A percentile compares a stretch with the other conserved stretches of the same genome.
phyloP scores from a whole-genome alignment of 768 basidiomycete species.

The Suillus decipiens region DNA sequence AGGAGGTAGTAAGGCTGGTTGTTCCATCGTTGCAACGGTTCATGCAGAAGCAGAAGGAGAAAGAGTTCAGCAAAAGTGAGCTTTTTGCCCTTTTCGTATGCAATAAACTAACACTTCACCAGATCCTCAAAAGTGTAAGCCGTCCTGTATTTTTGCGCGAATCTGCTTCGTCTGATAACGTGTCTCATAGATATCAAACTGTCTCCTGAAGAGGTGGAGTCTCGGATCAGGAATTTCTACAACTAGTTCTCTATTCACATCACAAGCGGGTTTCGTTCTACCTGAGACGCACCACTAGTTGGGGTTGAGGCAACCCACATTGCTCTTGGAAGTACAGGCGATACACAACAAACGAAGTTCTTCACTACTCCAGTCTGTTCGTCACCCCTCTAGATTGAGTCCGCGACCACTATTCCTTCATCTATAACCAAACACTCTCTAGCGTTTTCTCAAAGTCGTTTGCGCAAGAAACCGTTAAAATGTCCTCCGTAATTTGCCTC shows the following conservation, averaged over 20 bases:
- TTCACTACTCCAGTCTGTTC: not conserved
- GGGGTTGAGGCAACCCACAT: no score
- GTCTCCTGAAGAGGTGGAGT: constrained; percentile 72
- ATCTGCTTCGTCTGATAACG: constrained; percentile 15
- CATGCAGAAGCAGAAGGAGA: constrained; percentile 72
- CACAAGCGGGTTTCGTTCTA: not conserved
- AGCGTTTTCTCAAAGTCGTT: not conserved
- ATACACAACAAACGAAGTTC: not conserved
- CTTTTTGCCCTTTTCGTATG: constrained; percentile 15
- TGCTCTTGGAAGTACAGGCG: not conserved
- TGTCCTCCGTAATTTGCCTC: constrained; percentile 2
- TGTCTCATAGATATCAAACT: constrained; percentile 71
- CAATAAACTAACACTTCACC: not conserved
- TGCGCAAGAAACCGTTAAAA: not conserved
- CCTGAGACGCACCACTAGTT: not conserved
- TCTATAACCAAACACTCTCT: not conserved
- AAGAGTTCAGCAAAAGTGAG: constrained; percentile 85
- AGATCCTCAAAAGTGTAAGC: constrained; percentile 59
- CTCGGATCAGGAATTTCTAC: constrained; percentile 67
- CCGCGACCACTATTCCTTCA: not conserved
- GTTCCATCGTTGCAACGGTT: constrained; percentile 76
- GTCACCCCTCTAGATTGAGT: not conserved
- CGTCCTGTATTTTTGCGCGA: not conserved
- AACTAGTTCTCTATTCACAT: constrained; percentile 16
- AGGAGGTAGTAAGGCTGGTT: constrained; percentile 77